Percentiles rank a stretch among this genome's conserved stretches.
Conservation (phyloP, 2,329 filamentous ascomycete genomes). For the Pleurostoma richardsiae region DNA sequence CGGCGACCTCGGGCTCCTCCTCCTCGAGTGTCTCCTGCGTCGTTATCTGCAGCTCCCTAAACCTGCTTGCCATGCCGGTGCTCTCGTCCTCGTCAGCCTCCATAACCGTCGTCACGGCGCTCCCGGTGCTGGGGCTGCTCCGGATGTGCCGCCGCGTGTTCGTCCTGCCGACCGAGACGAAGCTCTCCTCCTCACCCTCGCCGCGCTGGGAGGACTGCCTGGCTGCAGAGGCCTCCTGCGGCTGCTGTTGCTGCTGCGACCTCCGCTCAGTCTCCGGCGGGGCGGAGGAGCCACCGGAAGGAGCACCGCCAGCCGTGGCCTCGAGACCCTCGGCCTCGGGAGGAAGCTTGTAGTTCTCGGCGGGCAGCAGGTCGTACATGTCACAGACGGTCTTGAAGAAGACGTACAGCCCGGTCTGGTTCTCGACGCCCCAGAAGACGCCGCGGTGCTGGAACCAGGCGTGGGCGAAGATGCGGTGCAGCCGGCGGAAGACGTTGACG, state of each 20-base stretch:
- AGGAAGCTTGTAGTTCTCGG: constrained; percentile 94
- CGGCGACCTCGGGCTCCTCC: constrained; percentile 29
- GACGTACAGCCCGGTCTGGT: constrained; percentile 85
- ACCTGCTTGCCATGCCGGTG: constrained; percentile 35
- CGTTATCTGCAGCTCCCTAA: constrained; percentile 42
- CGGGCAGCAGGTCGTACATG: constrained; percentile 79
- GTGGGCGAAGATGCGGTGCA: constrained; percentile 96
- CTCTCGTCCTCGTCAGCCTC: constrained; percentile 76
- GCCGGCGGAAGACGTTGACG: constrained; percentile 87
- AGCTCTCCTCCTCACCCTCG: constrained; percentile 39
- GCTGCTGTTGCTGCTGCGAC: constrained; percentile 16
- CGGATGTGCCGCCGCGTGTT: constrained; percentile 79
- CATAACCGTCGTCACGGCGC: constrained; percentile 73
- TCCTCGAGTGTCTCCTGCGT: constrained; percentile 51
- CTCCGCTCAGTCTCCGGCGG: constrained; percentile 31
- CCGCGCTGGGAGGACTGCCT: background rate
- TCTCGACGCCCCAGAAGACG: constrained; percentile 92
- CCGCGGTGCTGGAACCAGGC: constrained; percentile 97
- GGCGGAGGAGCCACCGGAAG: constrained; percentile 2
- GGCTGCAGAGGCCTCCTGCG: constrained; percentile 8
- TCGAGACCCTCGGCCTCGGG: constrained; percentile 87
- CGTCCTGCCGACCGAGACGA: constrained; percentile 51
- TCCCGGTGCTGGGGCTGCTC: constrained; percentile 75
- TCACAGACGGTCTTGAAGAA: constrained; percentile 98
- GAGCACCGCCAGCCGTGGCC: constrained; percentile 11